These are phyloP conservation scores for Hypoxylon sp. DNA, from an alignment of 2,329 filamentous ascomycete genomes.

Conservation along the genomic window DNA sequence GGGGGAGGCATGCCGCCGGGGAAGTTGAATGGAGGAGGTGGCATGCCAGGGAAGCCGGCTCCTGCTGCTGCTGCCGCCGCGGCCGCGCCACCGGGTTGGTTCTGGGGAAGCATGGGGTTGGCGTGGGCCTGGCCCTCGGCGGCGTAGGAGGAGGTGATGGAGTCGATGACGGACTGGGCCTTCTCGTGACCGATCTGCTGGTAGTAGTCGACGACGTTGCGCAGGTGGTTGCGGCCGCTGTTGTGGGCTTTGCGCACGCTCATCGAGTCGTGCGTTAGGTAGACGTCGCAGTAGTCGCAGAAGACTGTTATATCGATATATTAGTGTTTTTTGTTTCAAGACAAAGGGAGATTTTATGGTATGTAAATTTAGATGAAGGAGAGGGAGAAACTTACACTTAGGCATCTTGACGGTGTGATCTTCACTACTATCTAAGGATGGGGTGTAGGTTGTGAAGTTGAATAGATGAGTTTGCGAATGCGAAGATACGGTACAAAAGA, in stretches of 20 bases:
- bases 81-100: constrained; percentile 69
- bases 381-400: constrained; percentile 75
- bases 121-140: constrained; percentile 90
- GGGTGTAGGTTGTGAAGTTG: constrained; percentile 6
- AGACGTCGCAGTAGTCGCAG: constrained; percentile 99
- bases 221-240: constrained; percentile 93
- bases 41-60: constrained; percentile 54
- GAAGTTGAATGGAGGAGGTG: constrained; percentile 72
- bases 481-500: constrained; percentile 27
- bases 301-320: constrained; percentile 69
- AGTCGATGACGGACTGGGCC: constrained; percentile 97
- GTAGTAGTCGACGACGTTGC: constrained; percentile 99
- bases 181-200: constrained; percentile 99
- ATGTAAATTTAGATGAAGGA: constrained; percentile 37
- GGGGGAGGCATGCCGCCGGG: constrained; percentile 65
- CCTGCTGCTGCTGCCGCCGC: constrained; percentile 46
- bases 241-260: constrained; percentile 99
- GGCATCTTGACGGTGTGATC: constrained; percentile 74
- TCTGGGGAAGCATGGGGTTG: constrained; percentile 85
- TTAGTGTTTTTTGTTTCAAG: constrained; percentile 43
- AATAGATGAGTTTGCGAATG: constrained; percentile 28
- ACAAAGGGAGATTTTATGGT: not conserved
- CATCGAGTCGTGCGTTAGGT: constrained; percentile 99
- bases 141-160: constrained; percentile 95
- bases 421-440: constrained; percentile 30